Percentiles rank a stretch among this genome's conserved stretches.
Conservation (phyloP, 495 filamentous ascomycete species). For the Pyrenopolyporus hunteri region DNA sequence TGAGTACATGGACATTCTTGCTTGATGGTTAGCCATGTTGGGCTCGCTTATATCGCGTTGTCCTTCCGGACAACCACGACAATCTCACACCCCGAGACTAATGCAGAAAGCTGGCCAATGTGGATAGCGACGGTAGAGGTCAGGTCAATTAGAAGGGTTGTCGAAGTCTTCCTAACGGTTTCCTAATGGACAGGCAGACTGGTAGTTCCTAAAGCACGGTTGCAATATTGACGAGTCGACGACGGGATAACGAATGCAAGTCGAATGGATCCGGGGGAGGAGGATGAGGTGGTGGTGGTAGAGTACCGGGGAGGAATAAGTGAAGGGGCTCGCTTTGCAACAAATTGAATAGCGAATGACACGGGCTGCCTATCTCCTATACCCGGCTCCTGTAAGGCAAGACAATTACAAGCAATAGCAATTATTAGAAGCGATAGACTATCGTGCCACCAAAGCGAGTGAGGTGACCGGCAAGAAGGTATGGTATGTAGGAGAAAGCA, state of each 20-base stretch:
- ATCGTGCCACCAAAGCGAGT: slow-evolving; percentile 58
- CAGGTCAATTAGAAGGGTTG: too few relatives aligned
- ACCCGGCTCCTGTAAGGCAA: slow-evolving; percentile 22
- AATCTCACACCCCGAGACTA: slow-evolving; percentile 4
- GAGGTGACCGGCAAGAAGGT: slow-evolving; percentile 45
- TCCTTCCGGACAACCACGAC: slow-evolving; percentile 48
- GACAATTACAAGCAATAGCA: slow-evolving; percentile 38
- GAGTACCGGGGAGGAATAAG: neutral
- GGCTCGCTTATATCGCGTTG: slow-evolving; percentile 41
- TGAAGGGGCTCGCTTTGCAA: slow-evolving; percentile 18
- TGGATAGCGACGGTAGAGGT: slow-evolving; percentile 1
- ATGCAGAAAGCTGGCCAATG: neutral
- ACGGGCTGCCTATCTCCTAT: slow-evolving; percentile 10
- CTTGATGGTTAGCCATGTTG: slow-evolving; percentile 67
- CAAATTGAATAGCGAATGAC: slow-evolving; percentile 20
- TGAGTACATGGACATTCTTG: slow-evolving; percentile 88
- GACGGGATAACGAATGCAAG: slow-evolving; percentile 25
- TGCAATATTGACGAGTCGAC: slow-evolving; percentile 8
- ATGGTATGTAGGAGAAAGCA: slow-evolving; percentile 42
- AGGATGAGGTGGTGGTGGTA: too few relatives aligned
- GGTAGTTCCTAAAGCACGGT: neutral
- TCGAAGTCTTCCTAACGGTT: too few relatives aligned
- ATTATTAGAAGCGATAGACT: slow-evolving; percentile 48
- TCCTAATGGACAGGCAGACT: too few relatives aligned
- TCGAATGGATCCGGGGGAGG: slow-evolving; percentile 18